Percentiles rank a stretch among this genome's conserved stretches.
Conservation (phyloP, 768 basidiomycete genomes). For the Leccinum imitatum region DNA sequence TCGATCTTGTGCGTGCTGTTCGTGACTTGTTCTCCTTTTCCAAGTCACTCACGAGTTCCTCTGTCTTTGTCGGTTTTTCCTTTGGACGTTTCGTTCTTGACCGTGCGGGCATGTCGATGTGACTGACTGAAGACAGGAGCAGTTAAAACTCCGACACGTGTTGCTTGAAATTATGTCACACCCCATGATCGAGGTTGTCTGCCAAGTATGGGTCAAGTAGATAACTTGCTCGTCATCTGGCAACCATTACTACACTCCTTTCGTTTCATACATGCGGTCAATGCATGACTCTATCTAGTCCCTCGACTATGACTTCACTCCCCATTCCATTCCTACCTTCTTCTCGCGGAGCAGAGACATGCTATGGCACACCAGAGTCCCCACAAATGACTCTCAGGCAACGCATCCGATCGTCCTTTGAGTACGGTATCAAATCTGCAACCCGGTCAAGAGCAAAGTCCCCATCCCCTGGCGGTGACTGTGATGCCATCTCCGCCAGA, state of each 20-base stretch:
- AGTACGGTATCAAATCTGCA: constrained; percentile 63
- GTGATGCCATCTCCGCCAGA: constrained; percentile 44
- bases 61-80: constrained; percentile 18
- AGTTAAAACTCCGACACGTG: constrained; percentile 33
- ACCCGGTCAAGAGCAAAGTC: constrained; percentile 54
- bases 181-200: too few species aligned
- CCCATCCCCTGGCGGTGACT: constrained; percentile 38
- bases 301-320: too few species aligned
- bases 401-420: constrained; percentile 64
- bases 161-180: constrained; percentile 4
- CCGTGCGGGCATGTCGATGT: constrained; percentile 44
- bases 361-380: constrained; percentile 38
- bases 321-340: constrained; percentile 40
- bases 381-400: constrained; percentile 53
- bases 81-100: constrained; percentile 40
- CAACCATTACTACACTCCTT: too few species aligned
- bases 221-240: too few species aligned
- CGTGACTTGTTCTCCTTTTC: constrained; percentile 33
- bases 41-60: constrained; percentile 25
- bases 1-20: constrained; percentile 23
- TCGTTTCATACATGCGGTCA: too few species aligned
- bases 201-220: too few species aligned
- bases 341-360: constrained; percentile 37
- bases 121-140: constrained; percentile 23
- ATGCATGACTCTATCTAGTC: too few species aligned